A percentile compares a stretch with the other conserved stretches of the same genome.
These are phyloP conservation scores for Arthroderma sp. DNA, from an alignment of 2,329 filamentous ascomycete species.

Conservation along the genomic window DNA sequence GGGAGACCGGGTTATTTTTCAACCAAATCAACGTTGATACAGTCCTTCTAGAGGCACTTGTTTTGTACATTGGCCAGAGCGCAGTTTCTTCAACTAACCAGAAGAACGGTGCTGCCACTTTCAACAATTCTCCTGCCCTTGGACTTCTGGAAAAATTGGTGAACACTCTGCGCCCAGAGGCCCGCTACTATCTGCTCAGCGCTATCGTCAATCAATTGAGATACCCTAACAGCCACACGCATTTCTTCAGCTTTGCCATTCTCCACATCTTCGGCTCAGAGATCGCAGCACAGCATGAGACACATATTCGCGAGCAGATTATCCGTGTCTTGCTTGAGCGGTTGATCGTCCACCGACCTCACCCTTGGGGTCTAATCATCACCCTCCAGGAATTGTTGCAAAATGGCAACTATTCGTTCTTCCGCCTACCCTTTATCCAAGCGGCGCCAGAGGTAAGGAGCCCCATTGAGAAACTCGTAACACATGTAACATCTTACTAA, in stretches of 20 bases:
- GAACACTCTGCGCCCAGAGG: conserved; percentile 61
- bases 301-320: conserved; percentile 78
- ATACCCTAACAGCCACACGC: conserved; percentile 77
- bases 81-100: conserved; percentile 51
- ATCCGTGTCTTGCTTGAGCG: conserved; percentile 80
- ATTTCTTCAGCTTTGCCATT: conserved; percentile 80
- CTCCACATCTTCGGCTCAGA: conserved; percentile 76
- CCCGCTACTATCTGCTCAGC: conserved; percentile 70
- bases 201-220: conserved; percentile 86
- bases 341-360: conserved; percentile 75
- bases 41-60: conserved; percentile 63
- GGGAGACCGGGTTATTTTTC: conserved; percentile 53
- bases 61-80: conserved; percentile 67
- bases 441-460: conserved; percentile 64
- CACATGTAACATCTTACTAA: conserved; percentile 6
- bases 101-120: conserved; percentile 49
- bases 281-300: conserved; percentile 55
- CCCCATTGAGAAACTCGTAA: neutral
- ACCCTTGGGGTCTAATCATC: conserved; percentile 89
- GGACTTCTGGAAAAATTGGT: conserved; percentile 64
- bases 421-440: conserved; percentile 86
- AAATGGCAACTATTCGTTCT: conserved; percentile 84
- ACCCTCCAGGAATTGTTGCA: conserved; percentile 82
- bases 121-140: conserved; percentile 56
- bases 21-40: conserved; percentile 57